Evolutionary conservation across 1,284 basidiomycete genomes (phyloP).

Genomic region (Ustilago trichophora): DNA sequence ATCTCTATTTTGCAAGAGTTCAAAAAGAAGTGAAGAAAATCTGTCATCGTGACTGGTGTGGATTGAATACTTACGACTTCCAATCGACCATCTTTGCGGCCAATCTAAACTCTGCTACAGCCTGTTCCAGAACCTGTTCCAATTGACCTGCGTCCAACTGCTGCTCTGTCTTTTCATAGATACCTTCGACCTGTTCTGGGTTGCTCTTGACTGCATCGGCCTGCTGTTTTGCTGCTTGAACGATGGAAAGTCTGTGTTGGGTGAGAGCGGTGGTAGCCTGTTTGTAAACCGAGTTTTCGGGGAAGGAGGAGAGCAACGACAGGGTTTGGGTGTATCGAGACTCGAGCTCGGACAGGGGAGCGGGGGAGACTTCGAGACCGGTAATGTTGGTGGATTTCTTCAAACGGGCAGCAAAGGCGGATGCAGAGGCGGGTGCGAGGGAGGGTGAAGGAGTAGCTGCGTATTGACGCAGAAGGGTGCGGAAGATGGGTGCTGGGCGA

Average conservation of each 20-base stretch:
- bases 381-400: constrained; percentile 77
- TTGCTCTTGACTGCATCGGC: constrained; percentile 70
- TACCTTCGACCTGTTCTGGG: constrained; percentile 72
- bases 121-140: constrained; percentile 84
- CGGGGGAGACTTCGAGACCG: constrained; percentile 73
- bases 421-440: constrained; percentile 11
- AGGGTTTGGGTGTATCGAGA: constrained; percentile 84
- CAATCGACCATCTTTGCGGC: constrained; percentile 88
- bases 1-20: no score
- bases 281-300: constrained; percentile 84
- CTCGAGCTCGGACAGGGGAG: constrained; percentile 80
- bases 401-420: constrained; percentile 21
- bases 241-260: constrained; percentile 79
- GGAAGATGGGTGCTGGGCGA: constrained; percentile 1
- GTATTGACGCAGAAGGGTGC: neutral
- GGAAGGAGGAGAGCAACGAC: constrained; percentile 75
- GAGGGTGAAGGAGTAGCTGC: constrained; percentile 36
- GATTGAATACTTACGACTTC: constrained; percentile 97
- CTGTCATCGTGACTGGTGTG: no score
- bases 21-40: no score
- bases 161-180: constrained; percentile 76
- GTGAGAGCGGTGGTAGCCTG: constrained; percentile 89
- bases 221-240: constrained; percentile 66
- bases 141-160: constrained; percentile 69
- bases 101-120: constrained; percentile 81